Base-by-base conservation (phyloP, 1,284 basidiomycete species). In the Caloboletus inedulis region DNA sequence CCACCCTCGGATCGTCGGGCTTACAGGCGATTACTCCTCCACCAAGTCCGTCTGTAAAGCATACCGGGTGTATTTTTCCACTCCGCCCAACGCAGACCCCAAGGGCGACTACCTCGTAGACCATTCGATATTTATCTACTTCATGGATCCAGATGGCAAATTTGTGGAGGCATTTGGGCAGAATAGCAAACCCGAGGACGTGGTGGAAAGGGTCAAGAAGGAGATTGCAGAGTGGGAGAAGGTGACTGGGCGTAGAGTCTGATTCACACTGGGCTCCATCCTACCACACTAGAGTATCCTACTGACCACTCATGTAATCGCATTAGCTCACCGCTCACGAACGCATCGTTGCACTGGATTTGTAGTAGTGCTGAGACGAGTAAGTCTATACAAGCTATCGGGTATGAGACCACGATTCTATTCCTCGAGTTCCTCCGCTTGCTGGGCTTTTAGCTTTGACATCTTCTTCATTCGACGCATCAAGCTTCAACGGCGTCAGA, bases 141-240 rank as follows among this genome's bases (percentile, higher is more conserved):
- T 99, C 33, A 98, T 99, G 94, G 94, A 98, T 67, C 96, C 97
- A 1, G 74, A 86, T 8, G 96, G 96, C 18, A 81, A 89, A 65
- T 99, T 98, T 62, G 93, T 98, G 2, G 95, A 99, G 63, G 96
- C 97, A 3, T 98, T 98, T 69, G 97, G 96, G 12, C 93, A 97
- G 74, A 81, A 79, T 49, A 86, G 81, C 49, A 81, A 80, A 1
- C 78, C 82, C 5, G 80, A 87, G 34, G 89, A 94, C 34, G 88
- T 96, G 14, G 71, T 81, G 7, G 73, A 73, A 45, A 80, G 81
- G 58, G 78, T 88, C 44, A 68, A 76, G 50, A 80, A 82, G 62
- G 81, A 79, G 58, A 69, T 89, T n/a, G 66, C 53, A 23, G 73
- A 76, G 51, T 88, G 83, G 83, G 72, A 81, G 63, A 66, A 64